phyloP scores from a whole-genome alignment of 768 basidiomycete species.

The Russula olivacea region DNA sequence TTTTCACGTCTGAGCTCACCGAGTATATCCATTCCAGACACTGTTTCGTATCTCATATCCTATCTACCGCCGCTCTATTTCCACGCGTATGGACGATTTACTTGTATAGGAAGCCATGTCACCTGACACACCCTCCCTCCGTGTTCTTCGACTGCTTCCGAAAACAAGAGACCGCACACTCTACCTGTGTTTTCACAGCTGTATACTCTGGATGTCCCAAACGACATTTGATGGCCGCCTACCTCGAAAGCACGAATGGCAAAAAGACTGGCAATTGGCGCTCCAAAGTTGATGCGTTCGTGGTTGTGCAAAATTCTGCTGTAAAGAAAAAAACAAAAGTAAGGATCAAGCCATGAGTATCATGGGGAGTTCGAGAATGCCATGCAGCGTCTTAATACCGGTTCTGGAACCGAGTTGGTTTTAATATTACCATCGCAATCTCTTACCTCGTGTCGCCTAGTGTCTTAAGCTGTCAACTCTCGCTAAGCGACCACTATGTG shows the following conservation, averaged over 20 bases:
- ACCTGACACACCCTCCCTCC: background rate
- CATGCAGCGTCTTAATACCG: too few species aligned
- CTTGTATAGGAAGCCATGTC: background rate
- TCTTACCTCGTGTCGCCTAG: background rate
- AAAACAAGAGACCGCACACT: background rate
- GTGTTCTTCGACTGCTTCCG: background rate
- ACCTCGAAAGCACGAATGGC: background rate
- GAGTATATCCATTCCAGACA: conserved; percentile 8
- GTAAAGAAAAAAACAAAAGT: background rate
- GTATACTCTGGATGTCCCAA: background rate
- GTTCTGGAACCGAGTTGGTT: background rate
- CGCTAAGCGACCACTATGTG: background rate
- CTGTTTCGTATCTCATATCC: conserved; percentile 2
- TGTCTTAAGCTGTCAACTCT: background rate
- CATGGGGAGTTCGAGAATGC: background rate
- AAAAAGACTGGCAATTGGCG: background rate
- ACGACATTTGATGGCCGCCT: background rate
- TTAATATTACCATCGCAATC: background rate
- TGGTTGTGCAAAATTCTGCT: background rate
- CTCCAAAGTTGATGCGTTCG: background rate
- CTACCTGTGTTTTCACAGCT: background rate
- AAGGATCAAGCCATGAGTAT: background rate
- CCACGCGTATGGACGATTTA: background rate
- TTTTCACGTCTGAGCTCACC: conserved; percentile 1
- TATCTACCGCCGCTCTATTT: conserved; percentile 13